These are phyloP conservation scores for Amanita subjunquillea DNA, from an alignment of 768 basidiomycete genomes.

Conservation along the genomic window DNA sequence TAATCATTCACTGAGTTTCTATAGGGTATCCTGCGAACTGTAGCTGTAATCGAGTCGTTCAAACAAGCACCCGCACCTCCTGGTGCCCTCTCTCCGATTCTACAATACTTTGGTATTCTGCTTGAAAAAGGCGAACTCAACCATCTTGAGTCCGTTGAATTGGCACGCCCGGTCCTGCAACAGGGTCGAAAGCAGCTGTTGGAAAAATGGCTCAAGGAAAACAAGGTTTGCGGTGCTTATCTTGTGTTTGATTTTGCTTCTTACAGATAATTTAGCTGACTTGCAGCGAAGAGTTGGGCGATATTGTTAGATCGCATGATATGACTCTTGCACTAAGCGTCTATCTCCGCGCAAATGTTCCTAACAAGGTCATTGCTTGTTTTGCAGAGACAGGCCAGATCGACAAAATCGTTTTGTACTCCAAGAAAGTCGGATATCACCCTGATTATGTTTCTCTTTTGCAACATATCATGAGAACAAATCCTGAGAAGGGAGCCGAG, in stretches of 20 bases:
- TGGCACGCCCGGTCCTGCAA: constrained; percentile 90
- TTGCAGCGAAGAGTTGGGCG: constrained; percentile 96
- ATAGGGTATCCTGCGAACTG: constrained; percentile 89
- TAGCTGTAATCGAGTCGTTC: constrained; percentile 94
- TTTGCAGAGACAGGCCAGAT: constrained; percentile 98
- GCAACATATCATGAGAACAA: constrained; percentile 93
- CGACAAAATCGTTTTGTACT: constrained; percentile 95
- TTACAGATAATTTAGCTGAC: constrained; percentile 53
- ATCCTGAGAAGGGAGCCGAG: constrained; percentile 96
- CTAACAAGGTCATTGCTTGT: constrained; percentile 98
- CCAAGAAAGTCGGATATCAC: constrained; percentile 90
- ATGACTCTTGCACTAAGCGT: constrained; percentile 97
- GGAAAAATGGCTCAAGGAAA: constrained; percentile 99
- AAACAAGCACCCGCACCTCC: constrained; percentile 88
- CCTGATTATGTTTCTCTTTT: constrained; percentile 90
- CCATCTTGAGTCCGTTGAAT: constrained; percentile 89
- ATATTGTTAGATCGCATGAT: constrained; percentile 89
- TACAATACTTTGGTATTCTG: constrained; percentile 98
- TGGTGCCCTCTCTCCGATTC: constrained; percentile 87
- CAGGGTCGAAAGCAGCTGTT: constrained; percentile 95
- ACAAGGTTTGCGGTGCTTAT: constrained; percentile 53
- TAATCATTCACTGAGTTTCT: constrained; percentile 1
- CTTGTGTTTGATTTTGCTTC: not conserved
- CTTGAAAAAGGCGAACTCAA: constrained; percentile 98
- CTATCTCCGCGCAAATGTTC: constrained; percentile 94